Evolutionary conservation across 352 stramenopile genomes (phyloP).

Genomic region (Phytophthora nicotianae): DNA sequence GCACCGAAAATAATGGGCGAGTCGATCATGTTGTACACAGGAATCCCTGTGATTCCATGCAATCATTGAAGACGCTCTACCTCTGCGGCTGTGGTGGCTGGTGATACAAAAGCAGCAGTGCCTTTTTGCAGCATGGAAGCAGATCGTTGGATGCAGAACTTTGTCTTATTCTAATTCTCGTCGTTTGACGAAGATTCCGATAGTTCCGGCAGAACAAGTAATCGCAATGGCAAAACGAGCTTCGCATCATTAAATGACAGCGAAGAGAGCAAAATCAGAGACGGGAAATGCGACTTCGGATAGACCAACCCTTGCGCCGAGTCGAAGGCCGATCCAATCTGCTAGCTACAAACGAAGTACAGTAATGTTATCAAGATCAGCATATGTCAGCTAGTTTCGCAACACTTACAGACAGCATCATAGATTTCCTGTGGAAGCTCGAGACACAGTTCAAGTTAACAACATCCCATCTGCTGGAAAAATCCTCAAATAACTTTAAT

Average conservation of each 20-base stretch:
- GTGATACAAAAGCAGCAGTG: slow-evolving; percentile 46
- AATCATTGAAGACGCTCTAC: slow-evolving; percentile 54
- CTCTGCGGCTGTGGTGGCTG: slow-evolving; percentile 47
- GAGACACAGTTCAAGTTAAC: slow-evolving; percentile 68
- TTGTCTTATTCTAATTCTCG: slow-evolving; percentile 19
- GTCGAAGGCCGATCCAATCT: slow-evolving; percentile 53
- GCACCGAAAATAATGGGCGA: slow-evolving; percentile 61
- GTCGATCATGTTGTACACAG: slow-evolving; percentile 78
- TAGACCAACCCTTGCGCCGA: slow-evolving; percentile 50
- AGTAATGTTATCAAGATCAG: neutral
- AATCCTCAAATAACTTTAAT: slow-evolving; percentile 54
- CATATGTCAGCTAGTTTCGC: neutral
- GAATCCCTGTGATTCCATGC: slow-evolving; percentile 49
- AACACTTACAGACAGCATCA: slow-evolving; percentile 47
- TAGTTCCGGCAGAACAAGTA: slow-evolving; percentile 48
- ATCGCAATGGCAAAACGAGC: slow-evolving; percentile 49
- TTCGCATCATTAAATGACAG: slow-evolving; percentile 39
- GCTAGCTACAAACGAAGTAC: slow-evolving; percentile 45
- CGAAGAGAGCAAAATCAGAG: slow-evolving; percentile 44
- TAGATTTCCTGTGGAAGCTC: slow-evolving; percentile 69
- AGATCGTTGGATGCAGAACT: slow-evolving; percentile 61
- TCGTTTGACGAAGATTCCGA: slow-evolving; percentile 4
- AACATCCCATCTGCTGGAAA: slow-evolving; percentile 64
- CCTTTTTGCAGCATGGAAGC: slow-evolving; percentile 62
- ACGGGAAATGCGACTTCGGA: slow-evolving; percentile 41